Evolutionary conservation across 139 green algal genomes (phyloP), one percentile per base, ranked within the genome.

Genomic region (Ostreobium quekettii): DNA sequence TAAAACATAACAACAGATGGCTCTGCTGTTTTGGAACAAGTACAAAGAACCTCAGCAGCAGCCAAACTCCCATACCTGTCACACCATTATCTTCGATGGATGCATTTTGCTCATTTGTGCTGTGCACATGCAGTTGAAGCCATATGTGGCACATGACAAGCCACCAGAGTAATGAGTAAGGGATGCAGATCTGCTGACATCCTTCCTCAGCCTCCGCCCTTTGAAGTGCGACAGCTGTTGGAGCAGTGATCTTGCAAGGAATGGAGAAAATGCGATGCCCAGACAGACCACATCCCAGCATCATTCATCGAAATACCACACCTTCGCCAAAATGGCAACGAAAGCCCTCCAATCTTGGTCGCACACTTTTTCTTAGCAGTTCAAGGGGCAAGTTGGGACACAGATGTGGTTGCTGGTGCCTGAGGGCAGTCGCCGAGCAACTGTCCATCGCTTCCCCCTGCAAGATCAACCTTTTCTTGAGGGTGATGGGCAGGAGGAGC

Each of bases 381-480:
- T n/a, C n/a, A n/a, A n/a, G n/a, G n/a, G n/a, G n/a, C n/a, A n/a
- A n/a, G n/a, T n/a, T n/a, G n/a, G n/a, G n/a, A n/a, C n/a, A n/a
- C n/a, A n/a, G n/a, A n/a, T n/a, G n/a, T n/a, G n/a, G n/a, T n/a
- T n/a, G n/a, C n/a, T n/a, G n/a, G n/a, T n/a, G n/a, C n/a, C n/a
- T n/a, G n/a, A n/a, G n/a, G n/a, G n/a, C n/a, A n/a, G n/a, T n/a
- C n/a, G n/a, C 53, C 15, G 59, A 66, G 19, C 5, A 7, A 19
- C 59, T 66, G 28, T 66, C 59, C 5, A 30, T 66, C 15, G 46
- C 47, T 46, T 47, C 28, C 24, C 59, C 59, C 7, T 66, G 32
- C 29, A 66, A 96, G 85, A 88, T 99, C 70, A 99, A 99, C 71
- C 65, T 98, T 1, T 99, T 99, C 70, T 75, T 99, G 48, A 74